Percentiles rank a stretch among this genome's conserved stretches.
Evolutionary conservation across 441 rosid species (phyloP).

Genomic region (Oxalis stricta): DNA sequence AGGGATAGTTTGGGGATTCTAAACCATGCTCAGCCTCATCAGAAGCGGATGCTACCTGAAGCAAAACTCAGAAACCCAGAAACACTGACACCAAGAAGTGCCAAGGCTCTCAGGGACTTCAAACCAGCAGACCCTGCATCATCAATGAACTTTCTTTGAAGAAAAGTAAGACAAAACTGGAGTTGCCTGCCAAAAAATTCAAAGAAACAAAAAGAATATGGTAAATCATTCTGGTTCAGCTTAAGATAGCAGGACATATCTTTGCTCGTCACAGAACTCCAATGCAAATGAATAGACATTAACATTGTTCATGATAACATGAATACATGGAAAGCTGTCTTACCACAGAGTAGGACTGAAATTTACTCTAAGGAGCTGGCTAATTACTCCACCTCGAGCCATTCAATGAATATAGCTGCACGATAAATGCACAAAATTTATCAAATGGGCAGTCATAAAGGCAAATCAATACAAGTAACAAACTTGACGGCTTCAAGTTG

Average conservation of each 20-base stretch:
- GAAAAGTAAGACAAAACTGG: slow-evolving; percentile 38
- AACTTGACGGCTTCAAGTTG: too few relatives aligned
- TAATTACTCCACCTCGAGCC: too few relatives aligned
- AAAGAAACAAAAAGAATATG: neutral
- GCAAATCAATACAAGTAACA: too few relatives aligned
- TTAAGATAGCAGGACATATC: neutral
- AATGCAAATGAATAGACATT: too few relatives aligned
- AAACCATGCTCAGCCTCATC: slow-evolving; percentile 99
- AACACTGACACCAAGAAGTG: slow-evolving; percentile 79
- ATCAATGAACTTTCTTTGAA: slow-evolving; percentile 52
- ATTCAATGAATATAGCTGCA: too few relatives aligned
- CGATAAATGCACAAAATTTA: too few relatives aligned
- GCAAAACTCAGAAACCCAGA: slow-evolving; percentile 75
- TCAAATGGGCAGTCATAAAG: too few relatives aligned
- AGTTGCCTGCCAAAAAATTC: slow-evolving; percentile 34
- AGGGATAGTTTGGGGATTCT: slow-evolving; percentile 75
- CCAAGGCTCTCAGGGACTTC: slow-evolving; percentile 48
- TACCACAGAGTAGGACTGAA: too few relatives aligned
- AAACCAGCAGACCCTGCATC: slow-evolving; percentile 39
- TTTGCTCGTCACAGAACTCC: too few relatives aligned
- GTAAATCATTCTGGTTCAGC: neutral
- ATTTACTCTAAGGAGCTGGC: too few relatives aligned
- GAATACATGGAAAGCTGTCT: too few relatives aligned
- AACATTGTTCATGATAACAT: too few relatives aligned
- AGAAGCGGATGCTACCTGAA: slow-evolving; percentile 74